A percentile compares a stretch with the other conserved stretches of the same genome.
Conservation (phyloP, 2,329 filamentous ascomycete species). For the Pyrenophora graminea region DNA sequence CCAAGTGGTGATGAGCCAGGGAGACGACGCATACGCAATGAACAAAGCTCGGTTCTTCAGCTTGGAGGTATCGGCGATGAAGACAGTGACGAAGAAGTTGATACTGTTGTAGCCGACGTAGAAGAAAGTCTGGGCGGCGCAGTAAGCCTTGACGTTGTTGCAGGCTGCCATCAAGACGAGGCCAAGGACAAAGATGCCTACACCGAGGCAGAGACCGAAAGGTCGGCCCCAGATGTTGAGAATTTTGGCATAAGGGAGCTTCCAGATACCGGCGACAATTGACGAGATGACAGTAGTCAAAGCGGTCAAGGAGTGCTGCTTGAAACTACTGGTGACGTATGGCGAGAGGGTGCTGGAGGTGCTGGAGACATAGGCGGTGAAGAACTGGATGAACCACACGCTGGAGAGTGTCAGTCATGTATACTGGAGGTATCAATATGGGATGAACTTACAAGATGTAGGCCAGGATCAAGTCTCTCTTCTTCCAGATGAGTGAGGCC, state of each 20-base stretch:
- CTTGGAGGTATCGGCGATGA: slow-evolving; percentile 70
- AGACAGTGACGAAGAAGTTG: slow-evolving; percentile 65
- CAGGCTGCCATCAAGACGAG: slow-evolving; percentile 72
- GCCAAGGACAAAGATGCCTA: slow-evolving; percentile 36
- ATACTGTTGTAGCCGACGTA: slow-evolving; percentile 64
- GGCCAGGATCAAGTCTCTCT: slow-evolving; percentile 31
- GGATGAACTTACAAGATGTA: slow-evolving; percentile 33
- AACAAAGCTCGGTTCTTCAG: slow-evolving; percentile 66
- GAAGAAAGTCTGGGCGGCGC: slow-evolving; percentile 70
- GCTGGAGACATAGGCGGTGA: slow-evolving; percentile 53
- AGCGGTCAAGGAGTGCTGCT: slow-evolving; percentile 44
- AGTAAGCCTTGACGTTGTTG: slow-evolving; percentile 64
- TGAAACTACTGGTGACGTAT: slow-evolving; percentile 49
- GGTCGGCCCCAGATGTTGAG: slow-evolving; percentile 51
- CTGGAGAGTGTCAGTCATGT: slow-evolving; percentile 22
- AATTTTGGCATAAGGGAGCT: slow-evolving; percentile 50
- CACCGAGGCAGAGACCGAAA: slow-evolving; percentile 42
- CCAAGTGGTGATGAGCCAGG: slow-evolving; percentile 41
- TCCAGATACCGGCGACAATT: slow-evolving; percentile 46
- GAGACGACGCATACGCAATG: slow-evolving; percentile 54
- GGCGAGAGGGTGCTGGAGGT: slow-evolving; percentile 47
- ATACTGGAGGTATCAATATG: neutral
- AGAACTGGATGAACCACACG: slow-evolving; percentile 51
- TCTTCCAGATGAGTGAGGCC: slow-evolving; percentile 34
- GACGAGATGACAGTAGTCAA: slow-evolving; percentile 46